Percentiles rank a stretch among this genome's conserved stretches.
phyloP scores from a whole-genome alignment of 2,329 filamentous ascomycete species.

The Alternaria brassicicola region DNA sequence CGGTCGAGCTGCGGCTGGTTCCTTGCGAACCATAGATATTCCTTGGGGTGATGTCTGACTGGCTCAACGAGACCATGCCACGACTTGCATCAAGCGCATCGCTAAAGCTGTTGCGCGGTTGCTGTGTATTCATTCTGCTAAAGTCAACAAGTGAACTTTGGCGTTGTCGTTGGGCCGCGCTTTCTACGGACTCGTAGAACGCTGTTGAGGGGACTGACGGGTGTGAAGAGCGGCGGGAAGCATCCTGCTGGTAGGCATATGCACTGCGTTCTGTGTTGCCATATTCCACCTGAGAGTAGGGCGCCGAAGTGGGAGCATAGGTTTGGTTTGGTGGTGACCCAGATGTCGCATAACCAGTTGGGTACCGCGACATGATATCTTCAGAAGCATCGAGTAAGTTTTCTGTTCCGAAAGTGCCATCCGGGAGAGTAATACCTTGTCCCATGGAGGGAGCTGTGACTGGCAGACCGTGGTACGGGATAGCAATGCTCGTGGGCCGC shows the following conservation, averaged over 20 bases:
- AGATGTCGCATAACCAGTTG: conserved; percentile 70
- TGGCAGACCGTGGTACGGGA: conserved; percentile 76
- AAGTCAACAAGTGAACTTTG: conserved; percentile 71
- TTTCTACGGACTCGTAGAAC: conserved; percentile 56
- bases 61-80: conserved; percentile 94
- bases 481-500: conserved; percentile 66
- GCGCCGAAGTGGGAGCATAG: conserved; percentile 70
- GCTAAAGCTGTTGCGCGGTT: conserved; percentile 72
- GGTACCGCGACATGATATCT: conserved; percentile 79
- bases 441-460: conserved; percentile 76
- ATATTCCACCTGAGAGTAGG: conserved; percentile 80
- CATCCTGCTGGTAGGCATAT: conserved; percentile 63
- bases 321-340: conserved; percentile 71
- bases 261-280: conserved; percentile 60
- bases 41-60: conserved; percentile 73
- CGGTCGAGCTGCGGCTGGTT: conserved; percentile 71
- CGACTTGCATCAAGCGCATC: conserved; percentile 92
- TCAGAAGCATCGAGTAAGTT: conserved; percentile 73
- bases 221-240: conserved; percentile 76
- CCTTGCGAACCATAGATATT: conserved; percentile 80
- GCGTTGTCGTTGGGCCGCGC: conserved; percentile 53
- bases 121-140: conserved; percentile 63
- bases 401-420: conserved; percentile 65
- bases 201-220: conserved; percentile 72
- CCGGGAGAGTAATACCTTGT: conserved; percentile 69